Percentiles rank a stretch among this genome's conserved stretches.
Evolutionary conservation across 1,284 basidiomycete genomes (phyloP).

Genomic region (Chondrostereum purpureum): DNA sequence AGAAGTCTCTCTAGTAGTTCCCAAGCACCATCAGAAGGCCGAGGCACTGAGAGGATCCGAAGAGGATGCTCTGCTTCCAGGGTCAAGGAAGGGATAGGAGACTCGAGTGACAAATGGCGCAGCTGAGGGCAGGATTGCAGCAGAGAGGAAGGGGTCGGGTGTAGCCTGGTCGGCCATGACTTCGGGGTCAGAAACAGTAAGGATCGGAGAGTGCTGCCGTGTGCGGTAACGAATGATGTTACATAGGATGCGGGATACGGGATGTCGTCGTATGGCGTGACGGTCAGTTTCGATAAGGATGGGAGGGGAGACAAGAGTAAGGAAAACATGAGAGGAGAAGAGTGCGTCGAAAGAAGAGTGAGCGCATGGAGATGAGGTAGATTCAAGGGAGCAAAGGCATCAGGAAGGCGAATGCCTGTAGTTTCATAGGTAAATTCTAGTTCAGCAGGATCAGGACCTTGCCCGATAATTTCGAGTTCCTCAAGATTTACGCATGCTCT

Average conservation of each 20-base stretch:
- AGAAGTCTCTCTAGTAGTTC: slow-evolving; percentile 45
- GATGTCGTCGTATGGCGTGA: slow-evolving; percentile 69
- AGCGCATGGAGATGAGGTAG: slow-evolving; percentile 60
- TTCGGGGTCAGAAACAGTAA: slow-evolving; percentile 66
- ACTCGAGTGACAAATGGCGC: slow-evolving; percentile 61
- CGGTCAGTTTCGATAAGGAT: slow-evolving; percentile 55
- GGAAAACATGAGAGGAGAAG: slow-evolving; percentile 55
- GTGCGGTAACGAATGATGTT: slow-evolving; percentile 53
- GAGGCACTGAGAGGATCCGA: slow-evolving; percentile 63
- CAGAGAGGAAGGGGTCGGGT: slow-evolving; percentile 50
- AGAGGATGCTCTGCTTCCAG: slow-evolving; percentile 39
- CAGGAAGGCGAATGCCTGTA: slow-evolving; percentile 20
- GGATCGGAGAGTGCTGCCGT: slow-evolving; percentile 56
- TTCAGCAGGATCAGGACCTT: slow-evolving; percentile 46
- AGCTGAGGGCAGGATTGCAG: slow-evolving; percentile 52
- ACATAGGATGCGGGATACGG: slow-evolving; percentile 51
- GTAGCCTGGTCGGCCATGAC: slow-evolving; percentile 61
- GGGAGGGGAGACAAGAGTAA: slow-evolving; percentile 62
- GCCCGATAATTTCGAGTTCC: slow-evolving; percentile 58
- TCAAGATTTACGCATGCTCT: slow-evolving; percentile 54
- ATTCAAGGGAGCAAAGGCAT: slow-evolving; percentile 34
- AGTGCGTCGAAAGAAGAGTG: slow-evolving; percentile 60
- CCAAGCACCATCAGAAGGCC: slow-evolving; percentile 55
- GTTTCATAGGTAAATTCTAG: slow-evolving; percentile 29
- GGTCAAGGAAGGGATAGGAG: slow-evolving; percentile 46